Percentiles rank a stretch among this genome's conserved stretches.
phyloP scores from a whole-genome alignment of 2,329 filamentous ascomycete species.

The Hypoxylon sp. region DNA sequence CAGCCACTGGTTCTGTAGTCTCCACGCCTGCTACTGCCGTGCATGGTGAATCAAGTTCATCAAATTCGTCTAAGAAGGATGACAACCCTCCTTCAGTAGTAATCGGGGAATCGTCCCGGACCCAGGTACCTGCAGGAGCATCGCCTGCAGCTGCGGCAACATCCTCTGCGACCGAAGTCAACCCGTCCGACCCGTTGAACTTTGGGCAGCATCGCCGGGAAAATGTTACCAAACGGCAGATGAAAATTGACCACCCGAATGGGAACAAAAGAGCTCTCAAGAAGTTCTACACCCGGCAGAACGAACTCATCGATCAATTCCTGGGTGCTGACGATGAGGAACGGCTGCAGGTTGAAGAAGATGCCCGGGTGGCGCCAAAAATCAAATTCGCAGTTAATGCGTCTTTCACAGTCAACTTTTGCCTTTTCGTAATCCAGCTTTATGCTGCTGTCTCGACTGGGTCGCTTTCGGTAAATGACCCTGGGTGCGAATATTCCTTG shows the following conservation, averaged over 20 bases:
- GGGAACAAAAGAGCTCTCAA: constrained; percentile 61
- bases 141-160: constrained; percentile 41
- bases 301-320: constrained; percentile 66
- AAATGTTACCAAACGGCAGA: constrained; percentile 61
- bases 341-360: constrained; percentile 65
- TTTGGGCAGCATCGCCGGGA: constrained; percentile 59
- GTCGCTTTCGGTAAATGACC: constrained; percentile 64
- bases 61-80: constrained; percentile 34
- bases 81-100: constrained; percentile 26
- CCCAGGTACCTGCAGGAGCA: constrained; percentile 25
- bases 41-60: constrained; percentile 20
- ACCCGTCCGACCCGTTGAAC: constrained; percentile 56
- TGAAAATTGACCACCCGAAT: constrained; percentile 64
- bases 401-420: constrained; percentile 67
- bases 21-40: constrained; percentile 20
- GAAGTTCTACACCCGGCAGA: constrained; percentile 64
- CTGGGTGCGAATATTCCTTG: constrained; percentile 39
- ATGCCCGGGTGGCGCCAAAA: constrained; percentile 64
- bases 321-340: constrained; percentile 71
- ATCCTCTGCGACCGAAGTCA: constrained; percentile 40
- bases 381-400: constrained; percentile 69
- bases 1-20: constrained; percentile 31
- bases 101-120: constrained; percentile 24
- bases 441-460: constrained; percentile 71
- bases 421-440: constrained; percentile 70